Percentiles rank a stretch among this genome's conserved stretches.
phyloP scores from a whole-genome alignment of 2,329 filamentous ascomycete species.

The Triangularia verruculosa region DNA sequence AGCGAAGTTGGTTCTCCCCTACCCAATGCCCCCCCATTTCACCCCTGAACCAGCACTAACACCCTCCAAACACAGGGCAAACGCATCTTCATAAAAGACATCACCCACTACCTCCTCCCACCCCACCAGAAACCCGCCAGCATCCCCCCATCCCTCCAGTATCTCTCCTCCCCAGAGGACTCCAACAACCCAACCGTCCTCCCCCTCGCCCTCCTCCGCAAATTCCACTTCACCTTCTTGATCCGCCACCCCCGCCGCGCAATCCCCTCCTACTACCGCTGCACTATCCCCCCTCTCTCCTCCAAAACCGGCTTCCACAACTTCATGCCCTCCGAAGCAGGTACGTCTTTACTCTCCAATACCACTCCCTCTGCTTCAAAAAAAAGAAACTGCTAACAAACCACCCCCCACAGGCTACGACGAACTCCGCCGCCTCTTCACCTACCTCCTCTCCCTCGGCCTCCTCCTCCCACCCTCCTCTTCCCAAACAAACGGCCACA shows the following conservation, averaged over 20 bases:
- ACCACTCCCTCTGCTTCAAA: too few species aligned
- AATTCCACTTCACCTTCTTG: constrained; percentile 93
- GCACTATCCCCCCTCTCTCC: constrained; percentile 83
- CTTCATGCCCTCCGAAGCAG: constrained; percentile 83
- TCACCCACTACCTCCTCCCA: constrained; percentile 86
- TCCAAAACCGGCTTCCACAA: constrained; percentile 78
- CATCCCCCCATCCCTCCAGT: constrained; percentile 71
- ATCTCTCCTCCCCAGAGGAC: constrained; percentile 43
- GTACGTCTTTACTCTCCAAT: too few species aligned
- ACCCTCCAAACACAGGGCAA: constrained; percentile 61
- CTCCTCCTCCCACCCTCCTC: constrained; percentile 36
- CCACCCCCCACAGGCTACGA: too few species aligned
- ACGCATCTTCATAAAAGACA: constrained; percentile 97
- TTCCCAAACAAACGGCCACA: neutral
- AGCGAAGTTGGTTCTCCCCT: constrained; percentile 59
- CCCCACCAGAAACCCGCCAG: constrained; percentile 64
- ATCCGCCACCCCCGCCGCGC: constrained; percentile 92
- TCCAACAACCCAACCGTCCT: constrained; percentile 75
- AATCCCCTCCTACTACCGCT: constrained; percentile 92
- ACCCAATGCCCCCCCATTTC: neutral
- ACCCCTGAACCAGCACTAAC: constrained; percentile 1
- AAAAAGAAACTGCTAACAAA: too few species aligned
- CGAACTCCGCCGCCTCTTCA: constrained; percentile 82
- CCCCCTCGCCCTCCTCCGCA: constrained; percentile 67
- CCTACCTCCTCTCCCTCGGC: constrained; percentile 69